Conservation (phyloP, 108 stramenopile genomes). For the Cylindrotheca closterium region DNA sequence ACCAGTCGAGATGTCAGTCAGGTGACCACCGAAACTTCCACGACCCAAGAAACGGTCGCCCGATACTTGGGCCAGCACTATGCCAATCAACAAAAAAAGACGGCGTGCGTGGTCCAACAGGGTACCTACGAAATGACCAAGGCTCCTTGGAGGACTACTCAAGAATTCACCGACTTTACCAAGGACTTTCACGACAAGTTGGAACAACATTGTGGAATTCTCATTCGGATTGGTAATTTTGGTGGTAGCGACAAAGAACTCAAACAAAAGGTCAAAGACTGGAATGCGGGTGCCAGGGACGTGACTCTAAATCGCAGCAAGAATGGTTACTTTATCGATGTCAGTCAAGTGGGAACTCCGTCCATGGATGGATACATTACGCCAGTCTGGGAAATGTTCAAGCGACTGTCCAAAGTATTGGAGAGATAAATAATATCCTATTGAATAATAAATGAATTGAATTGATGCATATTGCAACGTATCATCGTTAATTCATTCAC, state of each 20-base stretch:
- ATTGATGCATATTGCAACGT: too few species aligned
- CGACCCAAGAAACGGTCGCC: background rate
- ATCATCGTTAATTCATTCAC: too few species aligned
- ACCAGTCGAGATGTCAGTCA: background rate
- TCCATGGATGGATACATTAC: background rate
- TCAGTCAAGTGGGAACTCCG: background rate
- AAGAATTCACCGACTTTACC: background rate
- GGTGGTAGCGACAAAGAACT: background rate
- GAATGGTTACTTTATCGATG: background rate
- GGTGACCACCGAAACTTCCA: background rate
- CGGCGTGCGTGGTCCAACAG: background rate
- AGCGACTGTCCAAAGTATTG: background rate
- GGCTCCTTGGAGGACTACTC: background rate
- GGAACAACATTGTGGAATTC: background rate
- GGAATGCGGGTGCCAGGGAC: background rate
- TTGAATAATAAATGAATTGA: too few species aligned
- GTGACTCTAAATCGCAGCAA: background rate
- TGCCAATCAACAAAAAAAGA: background rate
- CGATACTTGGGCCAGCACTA: background rate
- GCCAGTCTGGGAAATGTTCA: background rate
- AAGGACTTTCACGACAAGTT: background rate
- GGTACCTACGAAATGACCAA: background rate
- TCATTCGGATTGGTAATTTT: background rate
- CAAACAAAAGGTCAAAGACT: background rate
- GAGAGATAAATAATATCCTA: background rate